These are phyloP conservation scores for Barnettozyma siamensis DNA, from an alignment of 805 yeast genomes.

Conservation along the genomic window DNA sequence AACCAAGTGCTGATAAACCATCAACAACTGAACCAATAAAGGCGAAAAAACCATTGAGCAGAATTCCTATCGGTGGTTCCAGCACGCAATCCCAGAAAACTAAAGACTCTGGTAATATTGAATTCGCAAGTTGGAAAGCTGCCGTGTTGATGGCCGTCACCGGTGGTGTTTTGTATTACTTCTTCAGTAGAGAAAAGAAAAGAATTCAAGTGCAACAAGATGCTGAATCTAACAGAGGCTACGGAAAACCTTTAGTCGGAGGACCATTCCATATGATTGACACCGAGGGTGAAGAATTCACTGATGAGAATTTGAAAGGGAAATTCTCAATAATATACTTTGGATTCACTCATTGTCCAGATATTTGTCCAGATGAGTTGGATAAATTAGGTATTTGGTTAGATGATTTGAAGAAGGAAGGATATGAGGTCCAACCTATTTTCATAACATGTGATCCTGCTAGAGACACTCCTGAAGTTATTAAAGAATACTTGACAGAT, in stretches of 20 bases:
- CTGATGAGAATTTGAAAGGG: slow-evolving; percentile 70
- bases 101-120: slow-evolving; percentile 44
- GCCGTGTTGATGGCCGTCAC: slow-evolving; percentile 56
- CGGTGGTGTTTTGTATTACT: slow-evolving; percentile 68
- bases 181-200: slow-evolving; percentile 72
- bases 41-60: slow-evolving; percentile 60
- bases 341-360: slow-evolving; percentile 98
- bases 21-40: slow-evolving; percentile 6
- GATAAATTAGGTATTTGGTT: slow-evolving; percentile 77
- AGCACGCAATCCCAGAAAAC: slow-evolving; percentile 27
- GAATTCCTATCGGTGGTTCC: slow-evolving; percentile 71
- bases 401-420: slow-evolving; percentile 51
- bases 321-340: slow-evolving; percentile 85
- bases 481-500: slow-evolving; percentile 77
- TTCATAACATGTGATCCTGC: slow-evolving; percentile 97
- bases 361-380: slow-evolving; percentile 96
- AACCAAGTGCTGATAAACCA: neutral
- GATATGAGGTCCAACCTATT: slow-evolving; percentile 69
- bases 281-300: slow-evolving; percentile 63
- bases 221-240: slow-evolving; percentile 79
- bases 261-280: slow-evolving; percentile 80
- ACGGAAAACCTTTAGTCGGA: slow-evolving; percentile 90
- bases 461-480: slow-evolving; percentile 81
- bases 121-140: slow-evolving; percentile 84
- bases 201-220: slow-evolving; percentile 67